Evolutionary conservation across 2,329 filamentous ascomycete genomes (phyloP), one percentile per base, ranked within the genome.

Genomic region (Aspergillus pseudotamarii): DNA sequence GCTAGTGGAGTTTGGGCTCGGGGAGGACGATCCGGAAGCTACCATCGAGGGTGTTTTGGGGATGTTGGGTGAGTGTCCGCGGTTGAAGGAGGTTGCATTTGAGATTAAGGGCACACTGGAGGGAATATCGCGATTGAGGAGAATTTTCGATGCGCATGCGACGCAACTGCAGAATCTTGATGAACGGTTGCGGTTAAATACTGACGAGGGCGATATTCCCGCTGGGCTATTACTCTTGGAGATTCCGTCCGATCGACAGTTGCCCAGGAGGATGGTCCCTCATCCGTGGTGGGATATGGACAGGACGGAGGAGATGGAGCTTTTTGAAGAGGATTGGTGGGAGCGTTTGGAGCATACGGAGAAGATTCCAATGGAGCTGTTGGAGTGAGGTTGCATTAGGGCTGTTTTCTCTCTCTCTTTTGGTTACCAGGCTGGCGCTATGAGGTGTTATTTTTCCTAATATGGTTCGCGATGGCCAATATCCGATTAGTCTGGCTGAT

Each of bases 41-140:
- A 51, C 48, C 26, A 30, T 51, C 6, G 28, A 51, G 48, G 48
- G 48, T 12, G 48, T 51, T 8, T 10, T 51, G 28, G 48, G 48
- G 28, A 51, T 51, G 48, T 32, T 51, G 28, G 28, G 16, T 0
- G 28, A 23, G 28, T 51, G 48, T n/a, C 48, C 48, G 48, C 34
- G 34, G 10, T 51, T 51, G 48, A 51, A 51, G 48, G 48, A 51
- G 28, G 48, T 51, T 19, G 48, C 48, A 19, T 51, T 51, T 51
- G 48, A 51, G 48, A 51, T 51, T 6, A 51, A 51, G 19, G 48
- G 48, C 23, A 32, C 48, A 26, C 19, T 28, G 16, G 48, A 51
- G 28, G 48, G 48, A 19, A 51, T 51, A 9, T n/a, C 48, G 28
- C 48, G 48, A 9, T 11, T 51, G 28, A 23, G 9, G 28, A n/a